A percentile compares a stretch with the other conserved stretches of the same genome.
phyloP scores from a whole-genome alignment of 768 basidiomycete species.

The Cystobasidium onofrii region DNA sequence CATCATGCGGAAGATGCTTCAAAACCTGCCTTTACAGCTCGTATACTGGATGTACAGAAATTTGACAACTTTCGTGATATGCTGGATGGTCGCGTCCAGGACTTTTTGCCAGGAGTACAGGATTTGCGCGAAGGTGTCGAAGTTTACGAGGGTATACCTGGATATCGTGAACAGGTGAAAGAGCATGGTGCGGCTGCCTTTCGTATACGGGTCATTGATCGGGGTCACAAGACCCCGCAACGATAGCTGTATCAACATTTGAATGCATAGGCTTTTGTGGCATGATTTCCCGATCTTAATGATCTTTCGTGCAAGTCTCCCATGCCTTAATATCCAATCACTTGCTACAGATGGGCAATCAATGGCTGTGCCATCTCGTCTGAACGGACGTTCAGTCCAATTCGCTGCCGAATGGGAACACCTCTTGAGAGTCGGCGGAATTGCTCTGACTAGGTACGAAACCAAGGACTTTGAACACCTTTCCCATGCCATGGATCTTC shows the following conservation, averaged over 20 bases:
- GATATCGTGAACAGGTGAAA: background rate
- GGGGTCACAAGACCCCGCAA: background rate
- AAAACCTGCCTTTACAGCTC: background rate
- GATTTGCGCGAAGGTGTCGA: background rate
- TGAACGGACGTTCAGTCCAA: background rate
- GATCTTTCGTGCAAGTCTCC: too few relatives aligned
- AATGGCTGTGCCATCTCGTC: too few relatives aligned
- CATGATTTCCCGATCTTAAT: too few relatives aligned
- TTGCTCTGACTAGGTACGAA: slow-evolving; percentile 44
- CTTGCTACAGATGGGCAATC: too few relatives aligned
- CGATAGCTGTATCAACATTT: background rate
- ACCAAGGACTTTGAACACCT: slow-evolving; percentile 73
- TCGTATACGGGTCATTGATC: background rate
- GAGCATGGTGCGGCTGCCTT: background rate
- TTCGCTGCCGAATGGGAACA: slow-evolving; percentile 20
- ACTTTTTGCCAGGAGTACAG: background rate
- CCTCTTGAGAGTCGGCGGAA: slow-evolving; percentile 23
- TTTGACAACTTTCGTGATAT: background rate
- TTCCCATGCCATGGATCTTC: slow-evolving; percentile 61
- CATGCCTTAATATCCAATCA: too few relatives aligned
- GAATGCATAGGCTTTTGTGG: too few relatives aligned
- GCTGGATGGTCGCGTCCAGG: background rate
- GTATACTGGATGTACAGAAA: background rate
- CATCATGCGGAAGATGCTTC: slow-evolving; percentile 6
- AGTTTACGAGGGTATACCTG: background rate